Evolutionary conservation across 805 yeast genomes (phyloP).

Genomic region (Wickerhamomyces pijperi): DNA sequence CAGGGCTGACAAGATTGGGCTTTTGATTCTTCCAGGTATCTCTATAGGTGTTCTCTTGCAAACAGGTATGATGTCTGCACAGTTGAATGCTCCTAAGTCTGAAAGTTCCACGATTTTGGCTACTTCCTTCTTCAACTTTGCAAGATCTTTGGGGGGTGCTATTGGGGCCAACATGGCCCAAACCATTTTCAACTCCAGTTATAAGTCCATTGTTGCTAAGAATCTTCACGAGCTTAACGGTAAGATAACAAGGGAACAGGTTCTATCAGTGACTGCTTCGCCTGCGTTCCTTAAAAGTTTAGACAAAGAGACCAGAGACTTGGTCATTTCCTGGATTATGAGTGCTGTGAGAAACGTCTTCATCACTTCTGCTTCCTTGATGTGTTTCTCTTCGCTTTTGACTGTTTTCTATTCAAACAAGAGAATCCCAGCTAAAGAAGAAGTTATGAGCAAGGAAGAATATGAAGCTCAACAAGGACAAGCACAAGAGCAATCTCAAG

Average conservation of each 20-base stretch:
- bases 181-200: conserved; percentile 23
- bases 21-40: conserved; percentile 26
- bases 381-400: conserved; percentile 21
- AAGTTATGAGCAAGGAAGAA: conserved; percentile 5
- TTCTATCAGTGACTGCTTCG: conserved; percentile 1
- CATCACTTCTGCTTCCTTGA: conserved; percentile 27
- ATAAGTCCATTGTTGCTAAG: conserved; percentile 11
- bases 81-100: conserved; percentile 33
- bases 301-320: conserved; percentile 2
- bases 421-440: conserved; percentile 25
- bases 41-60: conserved; percentile 26
- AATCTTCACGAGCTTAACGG: neutral
- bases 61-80: conserved; percentile 20
- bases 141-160: conserved; percentile 31
- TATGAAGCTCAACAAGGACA: conserved; percentile 1
- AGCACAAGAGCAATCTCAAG: too few species aligned
- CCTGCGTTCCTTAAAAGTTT: conserved; percentile 3
- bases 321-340: conserved; percentile 20
- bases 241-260: neutral
- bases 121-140: conserved; percentile 30
- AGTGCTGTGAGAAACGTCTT: conserved; percentile 28
- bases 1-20: conserved; percentile 22
- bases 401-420: conserved; percentile 29
- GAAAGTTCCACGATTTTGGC: conserved; percentile 36
- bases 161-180: conserved; percentile 28